These are phyloP conservation scores for Globisporangium paddicum DNA, from an alignment of 352 stramenopile genomes.

Conservation along the genomic window DNA sequence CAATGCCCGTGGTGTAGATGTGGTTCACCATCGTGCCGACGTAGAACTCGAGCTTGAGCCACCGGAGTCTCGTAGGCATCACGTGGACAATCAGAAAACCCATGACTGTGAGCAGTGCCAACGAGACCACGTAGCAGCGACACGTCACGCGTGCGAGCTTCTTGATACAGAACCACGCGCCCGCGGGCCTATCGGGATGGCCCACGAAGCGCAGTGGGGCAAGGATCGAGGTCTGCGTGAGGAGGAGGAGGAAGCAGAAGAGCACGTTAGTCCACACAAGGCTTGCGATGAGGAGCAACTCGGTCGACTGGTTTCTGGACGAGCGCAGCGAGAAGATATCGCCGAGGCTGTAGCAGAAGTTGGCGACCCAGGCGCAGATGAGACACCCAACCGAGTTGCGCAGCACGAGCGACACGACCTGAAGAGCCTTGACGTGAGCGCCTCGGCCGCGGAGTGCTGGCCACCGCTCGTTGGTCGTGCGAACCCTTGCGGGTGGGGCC, in stretches of 20 bases:
- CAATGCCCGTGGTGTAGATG: neutral
- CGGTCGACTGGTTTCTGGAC: conserved; percentile 21
- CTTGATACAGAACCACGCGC: neutral
- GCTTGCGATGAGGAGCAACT: conserved; percentile 21
- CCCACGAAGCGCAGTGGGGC: conserved; percentile 11
- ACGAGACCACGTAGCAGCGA: conserved; percentile 6
- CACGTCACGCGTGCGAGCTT: neutral
- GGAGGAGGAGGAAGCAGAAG: neutral
- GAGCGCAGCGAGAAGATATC: conserved; percentile 22
- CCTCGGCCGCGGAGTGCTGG: neutral
- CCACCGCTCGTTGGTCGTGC: neutral
- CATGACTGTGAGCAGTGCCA: neutral
- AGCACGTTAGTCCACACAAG: conserved; percentile 20
- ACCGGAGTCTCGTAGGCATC: neutral
- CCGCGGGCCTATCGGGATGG: neutral
- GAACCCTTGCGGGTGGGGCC: neutral
- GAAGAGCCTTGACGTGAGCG: neutral
- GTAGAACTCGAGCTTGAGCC: conserved; percentile 8
- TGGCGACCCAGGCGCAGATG: conserved; percentile 18
- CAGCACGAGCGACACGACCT: conserved; percentile 5
- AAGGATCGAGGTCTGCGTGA: neutral
- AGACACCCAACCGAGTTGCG: conserved; percentile 19
- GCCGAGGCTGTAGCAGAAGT: conserved; percentile 21
- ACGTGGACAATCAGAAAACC: neutral
- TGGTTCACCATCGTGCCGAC: neutral